Percentiles rank a stretch among this genome's conserved stretches.
phyloP scores from a whole-genome alignment of 305 asterid species.

The Rubia balearica region DNA sequence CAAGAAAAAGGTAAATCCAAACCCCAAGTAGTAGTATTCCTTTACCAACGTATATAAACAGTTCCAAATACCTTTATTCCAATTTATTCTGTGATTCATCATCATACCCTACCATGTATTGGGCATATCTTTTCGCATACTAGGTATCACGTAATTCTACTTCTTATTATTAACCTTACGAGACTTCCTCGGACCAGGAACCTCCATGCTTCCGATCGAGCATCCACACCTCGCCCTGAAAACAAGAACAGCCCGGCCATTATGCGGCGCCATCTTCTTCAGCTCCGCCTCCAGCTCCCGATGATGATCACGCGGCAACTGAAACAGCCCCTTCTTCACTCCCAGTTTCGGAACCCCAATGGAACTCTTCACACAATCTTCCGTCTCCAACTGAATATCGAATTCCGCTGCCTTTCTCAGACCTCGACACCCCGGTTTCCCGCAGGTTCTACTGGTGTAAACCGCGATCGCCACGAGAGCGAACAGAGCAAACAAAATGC shows the following conservation, averaged over 20 bases:
- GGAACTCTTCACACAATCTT: slow-evolving; percentile 55
- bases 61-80: slow-evolving; percentile 15
- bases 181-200: slow-evolving; percentile 61
- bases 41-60: slow-evolving; percentile 5
- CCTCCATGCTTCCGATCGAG: slow-evolving; percentile 80
- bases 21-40: not conserved
- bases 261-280: slow-evolving; percentile 88
- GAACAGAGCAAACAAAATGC: slow-evolving; percentile 46
- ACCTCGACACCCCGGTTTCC: slow-evolving; percentile 71
- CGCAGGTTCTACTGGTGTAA: slow-evolving; percentile 53
- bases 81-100: slow-evolving; percentile 22
- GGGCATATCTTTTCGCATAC: not conserved
- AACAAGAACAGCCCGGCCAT: slow-evolving; percentile 83
- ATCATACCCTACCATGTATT: slow-evolving; percentile 16
- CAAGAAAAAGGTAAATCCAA: slow-evolving; percentile 5
- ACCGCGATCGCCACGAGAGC: slow-evolving; percentile 53
- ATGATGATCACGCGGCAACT: slow-evolving; percentile 72
- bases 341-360: slow-evolving; percentile 26
- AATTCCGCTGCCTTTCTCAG: slow-evolving; percentile 77
- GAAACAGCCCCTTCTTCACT: slow-evolving; percentile 57
- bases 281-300: slow-evolving; percentile 87
- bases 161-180: slow-evolving; percentile 57
- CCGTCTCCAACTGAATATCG: slow-evolving; percentile 83
- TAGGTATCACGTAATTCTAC: slow-evolving; percentile 23
- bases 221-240: slow-evolving; percentile 92